Evolutionary conservation across 371 early-diverging fungal species (phyloP).

Genomic region (Umbelopsis sp.): DNA sequence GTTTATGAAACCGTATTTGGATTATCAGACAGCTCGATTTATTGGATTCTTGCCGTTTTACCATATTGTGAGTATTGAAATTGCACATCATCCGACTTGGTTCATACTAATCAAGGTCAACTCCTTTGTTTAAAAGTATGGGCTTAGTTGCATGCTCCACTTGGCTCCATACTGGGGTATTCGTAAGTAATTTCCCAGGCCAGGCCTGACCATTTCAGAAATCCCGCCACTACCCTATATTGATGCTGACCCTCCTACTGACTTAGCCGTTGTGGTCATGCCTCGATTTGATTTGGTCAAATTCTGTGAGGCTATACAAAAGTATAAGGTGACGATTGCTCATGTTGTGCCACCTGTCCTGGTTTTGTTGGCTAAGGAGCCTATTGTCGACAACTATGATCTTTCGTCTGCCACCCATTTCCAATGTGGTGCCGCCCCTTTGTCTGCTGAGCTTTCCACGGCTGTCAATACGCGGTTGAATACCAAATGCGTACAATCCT

Average conservation of each 20-base stretch:
- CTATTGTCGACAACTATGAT: constrained; percentile 67
- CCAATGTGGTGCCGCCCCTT: constrained; percentile 83
- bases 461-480: constrained; percentile 48
- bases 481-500: constrained; percentile 42
- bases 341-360: constrained; percentile 83
- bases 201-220: background rate
- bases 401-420: constrained; percentile 62
- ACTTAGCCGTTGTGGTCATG: constrained; percentile 53
- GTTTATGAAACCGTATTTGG: background rate
- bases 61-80: constrained; percentile 69
- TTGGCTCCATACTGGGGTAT: constrained; percentile 34
- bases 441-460: constrained; percentile 58
- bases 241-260: constrained; percentile 6
- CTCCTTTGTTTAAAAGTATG: constrained; percentile 21
- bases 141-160: constrained; percentile 34
- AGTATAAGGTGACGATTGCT: constrained; percentile 58
- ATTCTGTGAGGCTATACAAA: constrained; percentile 61
- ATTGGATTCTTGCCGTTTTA: constrained; percentile 79
- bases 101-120: constrained; percentile 22
- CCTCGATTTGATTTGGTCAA: constrained; percentile 66
- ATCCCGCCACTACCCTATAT: background rate
- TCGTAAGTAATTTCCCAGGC: constrained; percentile 17
- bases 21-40: constrained; percentile 29
- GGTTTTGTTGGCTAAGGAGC: constrained; percentile 62
- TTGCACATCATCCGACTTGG: background rate